A percentile compares a stretch with the other conserved stretches of the same genome.
These are phyloP conservation scores for Botrytis deweyae DNA, from an alignment of 2,329 filamentous ascomycete genomes.

Conservation along the genomic window DNA sequence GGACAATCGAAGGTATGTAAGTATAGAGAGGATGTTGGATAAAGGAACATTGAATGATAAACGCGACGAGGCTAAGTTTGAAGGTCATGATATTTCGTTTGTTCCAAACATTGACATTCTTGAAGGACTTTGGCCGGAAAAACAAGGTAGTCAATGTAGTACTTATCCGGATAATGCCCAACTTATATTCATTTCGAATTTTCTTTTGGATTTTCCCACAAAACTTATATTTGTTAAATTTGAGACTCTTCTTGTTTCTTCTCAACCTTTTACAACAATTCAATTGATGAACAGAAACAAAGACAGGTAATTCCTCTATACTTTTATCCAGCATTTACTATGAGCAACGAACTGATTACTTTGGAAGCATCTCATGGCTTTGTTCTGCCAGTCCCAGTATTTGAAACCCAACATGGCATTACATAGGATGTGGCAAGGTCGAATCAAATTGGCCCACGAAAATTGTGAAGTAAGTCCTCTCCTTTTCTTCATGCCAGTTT, in stretches of 20 bases:
- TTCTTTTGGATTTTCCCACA: background rate
- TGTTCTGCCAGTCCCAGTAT: background rate
- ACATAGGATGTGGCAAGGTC: background rate
- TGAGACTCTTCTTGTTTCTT: background rate
- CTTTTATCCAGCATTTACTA: background rate
- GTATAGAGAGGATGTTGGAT: background rate
- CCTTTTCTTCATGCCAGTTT: too few relatives aligned
- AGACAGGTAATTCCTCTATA: background rate
- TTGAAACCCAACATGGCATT: background rate
- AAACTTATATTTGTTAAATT: background rate
- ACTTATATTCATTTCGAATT: background rate
- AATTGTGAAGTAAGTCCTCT: background rate
- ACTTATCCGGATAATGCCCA: background rate
- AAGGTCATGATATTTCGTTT: background rate
- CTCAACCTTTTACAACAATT: background rate
- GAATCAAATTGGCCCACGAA: background rate
- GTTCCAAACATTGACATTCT: background rate
- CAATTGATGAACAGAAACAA: background rate
- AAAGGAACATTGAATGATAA: background rate
- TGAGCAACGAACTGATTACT: background rate
- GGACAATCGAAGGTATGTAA: background rate
- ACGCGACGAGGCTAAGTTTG: background rate
- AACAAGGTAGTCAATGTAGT: background rate
- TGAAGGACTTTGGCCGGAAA: background rate
- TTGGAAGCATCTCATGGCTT: background rate